A percentile compares a stretch with the other conserved stretches of the same genome.
These are phyloP conservation scores for Penicillium digitatum DNA, from an alignment of 2,329 filamentous ascomycete species.

Conservation along the genomic window DNA sequence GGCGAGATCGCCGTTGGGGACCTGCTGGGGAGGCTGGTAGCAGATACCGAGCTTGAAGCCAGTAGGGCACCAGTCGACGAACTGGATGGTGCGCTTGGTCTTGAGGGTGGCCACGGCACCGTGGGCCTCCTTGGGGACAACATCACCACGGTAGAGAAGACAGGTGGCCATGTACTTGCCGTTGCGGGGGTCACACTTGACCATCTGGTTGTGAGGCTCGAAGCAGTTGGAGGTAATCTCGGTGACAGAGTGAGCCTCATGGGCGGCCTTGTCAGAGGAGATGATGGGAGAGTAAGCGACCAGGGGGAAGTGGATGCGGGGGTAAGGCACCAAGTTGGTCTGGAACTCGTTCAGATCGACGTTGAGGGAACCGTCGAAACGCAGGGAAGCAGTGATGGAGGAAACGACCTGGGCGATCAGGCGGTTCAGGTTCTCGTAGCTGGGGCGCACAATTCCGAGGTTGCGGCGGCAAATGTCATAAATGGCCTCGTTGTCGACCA, in stretches of 20 bases:
- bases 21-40: slow-evolving; percentile 95
- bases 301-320: slow-evolving; percentile 98
- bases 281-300: slow-evolving; percentile 94
- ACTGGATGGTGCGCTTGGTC: slow-evolving; percentile 99
- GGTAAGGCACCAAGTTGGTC: slow-evolving; percentile 98
- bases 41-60: slow-evolving; percentile 99
- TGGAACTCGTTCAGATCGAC: slow-evolving; percentile 99
- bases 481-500: slow-evolving; percentile 99
- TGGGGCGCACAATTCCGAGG: slow-evolving; percentile 92
- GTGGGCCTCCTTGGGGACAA: slow-evolving; percentile 94
- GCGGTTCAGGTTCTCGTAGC: slow-evolving; percentile 98
- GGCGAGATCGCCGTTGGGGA: slow-evolving; percentile 94
- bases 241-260: slow-evolving; percentile 96
- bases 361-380: slow-evolving; percentile 97
- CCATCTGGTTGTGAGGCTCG: slow-evolving; percentile 99
- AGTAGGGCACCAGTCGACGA: slow-evolving; percentile 99
- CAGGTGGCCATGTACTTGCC: slow-evolving; percentile 99
- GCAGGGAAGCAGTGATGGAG: slow-evolving; percentile 95
- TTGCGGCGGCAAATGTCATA: slow-evolving; percentile 99
- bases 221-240: slow-evolving; percentile 99
- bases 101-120: slow-evolving; percentile 90
- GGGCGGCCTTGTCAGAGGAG: slow-evolving; percentile 89
- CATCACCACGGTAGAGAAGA: slow-evolving; percentile 95
- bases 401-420: slow-evolving; percentile 98
- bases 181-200: slow-evolving; percentile 97